Evolutionary conservation across 1,284 basidiomycete genomes (phyloP), one percentile per base, ranked within the genome.

Genomic region (Tetrapyrgos nigripes): DNA sequence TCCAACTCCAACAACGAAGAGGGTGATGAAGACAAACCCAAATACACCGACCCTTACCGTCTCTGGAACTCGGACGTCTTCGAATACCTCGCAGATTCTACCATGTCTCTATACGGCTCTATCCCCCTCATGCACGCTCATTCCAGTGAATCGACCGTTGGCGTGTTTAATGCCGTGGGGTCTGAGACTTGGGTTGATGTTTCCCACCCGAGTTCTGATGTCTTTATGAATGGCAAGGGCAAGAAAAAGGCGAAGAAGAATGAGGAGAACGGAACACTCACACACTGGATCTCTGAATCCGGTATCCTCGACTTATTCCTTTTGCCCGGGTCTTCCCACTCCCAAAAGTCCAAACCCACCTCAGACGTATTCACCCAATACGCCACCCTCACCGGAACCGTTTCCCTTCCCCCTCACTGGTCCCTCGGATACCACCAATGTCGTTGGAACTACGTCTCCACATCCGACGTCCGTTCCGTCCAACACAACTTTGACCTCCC

Each of bases 121-220:
- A 93, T 98, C 29, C 97, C 97, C 1, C 78, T 98, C 60, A 85
- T 99, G 78, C 95, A 99, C 67, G 97, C 96, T 0, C 96, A 98
- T 69, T 90, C 92, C 4, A 77, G 83, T 28, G 85, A 86, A 14
- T 91, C 92, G 1, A 96, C 96, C 4, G 93, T 97, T 53, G 96
- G 88, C 21, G 84, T 99, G 40, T 94, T 99, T 77, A 89, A 96
- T 73, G 89, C 93, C n/a, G 83, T 95, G 26, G 94, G 79, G 0
- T 96, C 96, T 3, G 97, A 99, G 70, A 96, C 95, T 0, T 99
- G 94, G 92, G 91, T 99, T 60, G 97, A 99, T 69, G 83, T 98
- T 53, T 85, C 83, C 17, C 89, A 90, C 67, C 73, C 86, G 3
- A n/a, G 13, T n/a, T 79, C 83, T 13, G 74, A 81, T 3, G 84